Evolutionary conservation across 2,329 filamentous ascomycete genomes (phyloP).

Genomic region (Akanthomyces muscarius): DNA sequence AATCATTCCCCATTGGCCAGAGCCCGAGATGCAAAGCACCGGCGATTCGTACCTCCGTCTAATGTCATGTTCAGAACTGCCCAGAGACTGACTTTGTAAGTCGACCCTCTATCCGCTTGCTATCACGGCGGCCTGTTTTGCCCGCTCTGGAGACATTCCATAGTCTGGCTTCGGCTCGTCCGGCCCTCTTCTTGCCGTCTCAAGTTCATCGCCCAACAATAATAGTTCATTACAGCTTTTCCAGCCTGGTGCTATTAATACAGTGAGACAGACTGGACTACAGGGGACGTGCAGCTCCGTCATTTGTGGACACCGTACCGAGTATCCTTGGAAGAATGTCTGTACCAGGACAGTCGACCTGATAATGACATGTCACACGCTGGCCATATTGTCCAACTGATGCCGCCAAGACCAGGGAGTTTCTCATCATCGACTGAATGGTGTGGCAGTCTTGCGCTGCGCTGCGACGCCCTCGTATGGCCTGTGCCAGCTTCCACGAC

Average conservation of each 20-base stretch:
- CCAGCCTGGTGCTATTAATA: conserved; percentile 9
- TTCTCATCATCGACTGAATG: background rate
- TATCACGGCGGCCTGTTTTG: conserved; percentile 1
- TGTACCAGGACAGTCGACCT: background rate
- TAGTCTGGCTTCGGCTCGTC: background rate
- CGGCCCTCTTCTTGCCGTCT: background rate
- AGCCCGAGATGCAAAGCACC: background rate
- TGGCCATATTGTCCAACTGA: conserved; percentile 4
- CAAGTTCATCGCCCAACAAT: background rate
- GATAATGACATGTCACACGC: conserved; percentile 15
- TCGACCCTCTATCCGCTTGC: background rate
- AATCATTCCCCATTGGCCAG: conserved; percentile 1
- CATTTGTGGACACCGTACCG: conserved; percentile 7
- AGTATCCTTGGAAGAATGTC: background rate
- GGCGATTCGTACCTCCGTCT: background rate
- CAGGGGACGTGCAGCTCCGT: background rate
- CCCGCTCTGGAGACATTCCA: background rate
- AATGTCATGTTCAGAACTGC: background rate
- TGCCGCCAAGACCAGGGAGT: conserved; percentile 11
- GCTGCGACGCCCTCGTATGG: conserved; percentile 2
- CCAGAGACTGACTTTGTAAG: background rate
- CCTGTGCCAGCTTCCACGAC: background rate
- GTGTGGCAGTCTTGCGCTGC: background rate
- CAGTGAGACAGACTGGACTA: background rate
- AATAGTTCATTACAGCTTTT: background rate